phyloP scores from a whole-genome alignment of 352 stramenopile genomes.

The Phytophthora kernoviae region DNA sequence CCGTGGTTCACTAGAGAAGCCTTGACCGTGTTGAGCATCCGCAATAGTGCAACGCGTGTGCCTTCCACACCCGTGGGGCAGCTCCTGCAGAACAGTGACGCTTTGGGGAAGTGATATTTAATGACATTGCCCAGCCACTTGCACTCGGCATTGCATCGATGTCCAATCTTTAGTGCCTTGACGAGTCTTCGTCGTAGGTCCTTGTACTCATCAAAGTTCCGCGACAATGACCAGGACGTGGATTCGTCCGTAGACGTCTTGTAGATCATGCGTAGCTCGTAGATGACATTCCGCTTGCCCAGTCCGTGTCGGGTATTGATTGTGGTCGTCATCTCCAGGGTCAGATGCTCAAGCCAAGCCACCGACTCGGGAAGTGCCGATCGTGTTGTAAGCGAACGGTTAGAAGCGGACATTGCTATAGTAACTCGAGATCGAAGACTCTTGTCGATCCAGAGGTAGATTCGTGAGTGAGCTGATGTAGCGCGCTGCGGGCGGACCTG shows the following conservation, averaged over 20 bases:
- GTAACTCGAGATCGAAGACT: neutral
- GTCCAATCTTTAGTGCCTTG: slow-evolving; percentile 45
- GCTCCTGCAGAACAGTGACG: slow-evolving; percentile 36
- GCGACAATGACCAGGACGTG: slow-evolving; percentile 33
- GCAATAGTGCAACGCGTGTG: slow-evolving; percentile 29
- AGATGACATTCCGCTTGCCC: slow-evolving; percentile 30
- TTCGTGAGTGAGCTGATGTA: slow-evolving; percentile 24
- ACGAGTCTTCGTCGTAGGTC: slow-evolving; percentile 45
- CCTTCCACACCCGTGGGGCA: slow-evolving; percentile 32
- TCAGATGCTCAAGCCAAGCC: slow-evolving; percentile 35
- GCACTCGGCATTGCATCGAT: slow-evolving; percentile 64
- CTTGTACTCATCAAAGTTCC: slow-evolving; percentile 48
- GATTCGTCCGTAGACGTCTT: slow-evolving; percentile 24
- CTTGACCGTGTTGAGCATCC: slow-evolving; percentile 42
- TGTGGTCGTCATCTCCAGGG: slow-evolving; percentile 33
- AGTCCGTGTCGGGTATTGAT: slow-evolving; percentile 17
- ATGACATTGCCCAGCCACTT: slow-evolving; percentile 61
- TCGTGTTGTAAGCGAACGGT: slow-evolving; percentile 1
- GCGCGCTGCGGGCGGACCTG: neutral
- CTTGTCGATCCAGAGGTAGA: slow-evolving; percentile 5
- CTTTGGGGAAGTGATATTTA: slow-evolving; percentile 57
- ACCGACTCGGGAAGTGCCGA: slow-evolving; percentile 34
- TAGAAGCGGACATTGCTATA: slow-evolving; percentile 21
- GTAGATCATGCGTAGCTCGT: slow-evolving; percentile 41
- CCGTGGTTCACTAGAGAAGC: slow-evolving; percentile 40